Evolutionary conservation across 371 early-diverging fungal species (phyloP), one percentile per base, ranked within the genome.

Genomic region (Rhizopus arrhizus): DNA sequence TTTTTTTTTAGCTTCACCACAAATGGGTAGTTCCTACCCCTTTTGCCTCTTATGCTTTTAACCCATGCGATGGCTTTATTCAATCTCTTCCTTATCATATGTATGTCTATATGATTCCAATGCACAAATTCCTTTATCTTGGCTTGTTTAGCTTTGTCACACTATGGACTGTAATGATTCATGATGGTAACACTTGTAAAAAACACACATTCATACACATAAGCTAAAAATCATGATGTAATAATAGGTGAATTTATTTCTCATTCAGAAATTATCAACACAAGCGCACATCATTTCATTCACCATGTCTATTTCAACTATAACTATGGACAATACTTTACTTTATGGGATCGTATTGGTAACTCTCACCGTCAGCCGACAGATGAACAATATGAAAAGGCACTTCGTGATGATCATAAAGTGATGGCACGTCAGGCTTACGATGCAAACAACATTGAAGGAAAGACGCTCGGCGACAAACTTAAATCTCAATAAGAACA

Each of bases 221-320:
- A 28, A 55, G n/a, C 13, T 43, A 43, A 15, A n/a, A 5, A 5
- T 15, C n/a, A 9, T n/a, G 5, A 15, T 22, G 5, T 36, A 16
- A 56, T 71, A 11, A n/a, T 77, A 75, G 85, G 88, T 46, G 86
- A 83, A 57, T 88, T 86, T 70, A 59, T 91, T 56, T 78, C 81
- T 33, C 78, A 70, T 42, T 81, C 81, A 9, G 62, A 68, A 2
- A 66, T 80, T 34, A 81, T 94, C 60, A 95, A 96, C 68, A 89
- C 92, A 9, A 91, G 94, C 11, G 96, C 97, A 12, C 96, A 98
- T 68, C 98, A 98, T 72, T 88, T 94, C 22, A 86, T 98, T 36
- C 98, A 98, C 65, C 98, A 98, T 66, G 75, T 94, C 52, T 94
- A 98, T 75, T 98, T 98, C 77, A 96, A 96, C 84, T 96, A 93